Percentiles rank a stretch among this genome's conserved stretches.
phyloP scores from a whole-genome alignment of 768 basidiomycete species.

The Fistulinella prunicolor region DNA sequence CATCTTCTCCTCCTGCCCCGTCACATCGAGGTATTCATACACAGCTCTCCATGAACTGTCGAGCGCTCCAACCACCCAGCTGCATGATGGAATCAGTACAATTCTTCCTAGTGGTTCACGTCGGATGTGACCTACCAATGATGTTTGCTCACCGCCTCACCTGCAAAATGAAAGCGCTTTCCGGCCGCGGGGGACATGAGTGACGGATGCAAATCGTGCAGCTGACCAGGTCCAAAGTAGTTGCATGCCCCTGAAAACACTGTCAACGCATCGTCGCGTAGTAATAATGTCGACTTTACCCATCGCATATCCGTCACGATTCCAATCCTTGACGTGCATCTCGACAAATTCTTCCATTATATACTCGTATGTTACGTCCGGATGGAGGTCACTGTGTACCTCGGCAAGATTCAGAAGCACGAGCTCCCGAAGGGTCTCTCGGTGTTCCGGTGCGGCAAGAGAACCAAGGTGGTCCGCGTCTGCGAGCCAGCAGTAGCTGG shows the following conservation, averaged over 20 bases:
- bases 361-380: conserved; percentile 14
- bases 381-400: conserved; percentile 11
- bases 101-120: background rate
- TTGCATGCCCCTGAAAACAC: conserved; percentile 37
- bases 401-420: too few species aligned
- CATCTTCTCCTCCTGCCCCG: conserved; percentile 7
- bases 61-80: conserved; percentile 41
- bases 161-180: conserved; percentile 15
- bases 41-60: conserved; percentile 38
- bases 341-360: conserved; percentile 22
- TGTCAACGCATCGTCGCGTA: background rate
- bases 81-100: conserved; percentile 6
- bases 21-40: conserved; percentile 20
- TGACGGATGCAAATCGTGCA: conserved; percentile 30
- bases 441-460: conserved; percentile 21
- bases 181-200: conserved; percentile 31
- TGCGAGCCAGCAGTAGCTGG: conserved; percentile 40
- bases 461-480: conserved; percentile 39
- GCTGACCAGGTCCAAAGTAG: conserved; percentile 40
- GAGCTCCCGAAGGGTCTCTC: conserved; percentile 24
- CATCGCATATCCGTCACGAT: conserved; percentile 29
- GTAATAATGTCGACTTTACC: conserved; percentile 24
- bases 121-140: conserved; percentile 8
- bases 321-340: conserved; percentile 35
- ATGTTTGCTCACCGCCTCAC: conserved; percentile 14